Percentiles rank a stretch among this genome's conserved stretches.
These are phyloP conservation scores for Mallotus nudiflorus DNA, from an alignment of 345 rosid species.

Conservation along the genomic window DNA sequence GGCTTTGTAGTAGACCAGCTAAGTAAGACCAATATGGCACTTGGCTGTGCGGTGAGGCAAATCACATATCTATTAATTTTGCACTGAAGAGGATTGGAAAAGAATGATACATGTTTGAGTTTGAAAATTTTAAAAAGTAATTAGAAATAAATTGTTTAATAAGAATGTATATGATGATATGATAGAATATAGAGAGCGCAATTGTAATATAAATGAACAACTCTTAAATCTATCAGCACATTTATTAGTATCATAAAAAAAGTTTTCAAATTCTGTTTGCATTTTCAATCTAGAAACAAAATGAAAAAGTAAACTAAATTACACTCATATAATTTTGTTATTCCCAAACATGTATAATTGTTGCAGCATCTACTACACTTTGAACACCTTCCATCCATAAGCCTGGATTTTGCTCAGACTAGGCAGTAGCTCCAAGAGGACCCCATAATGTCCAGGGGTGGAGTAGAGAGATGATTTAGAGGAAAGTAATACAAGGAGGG, in stretches of 20 bases:
- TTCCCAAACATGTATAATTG: constrained; percentile 79
- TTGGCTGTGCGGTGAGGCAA: background rate
- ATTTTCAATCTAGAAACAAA: constrained; percentile 5
- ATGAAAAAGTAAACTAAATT: constrained; percentile 2
- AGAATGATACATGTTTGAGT: too few species aligned
- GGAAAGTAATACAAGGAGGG: too few species aligned
- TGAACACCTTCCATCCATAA: constrained; percentile 48
- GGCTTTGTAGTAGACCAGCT: constrained; percentile 2
- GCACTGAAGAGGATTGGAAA: background rate
- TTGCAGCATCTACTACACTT: constrained; percentile 60
- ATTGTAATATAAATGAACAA: too few species aligned
- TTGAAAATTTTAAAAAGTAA: background rate
- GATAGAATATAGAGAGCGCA: background rate
- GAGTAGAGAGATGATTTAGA: too few species aligned
- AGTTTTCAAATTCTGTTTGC: background rate
- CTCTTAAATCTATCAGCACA: background rate
- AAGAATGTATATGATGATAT: background rate
- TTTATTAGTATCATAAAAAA: background rate
- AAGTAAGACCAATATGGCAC: background rate
- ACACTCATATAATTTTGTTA: constrained; percentile 73
- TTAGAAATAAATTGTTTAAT: background rate
- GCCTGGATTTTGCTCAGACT: constrained; percentile 44
- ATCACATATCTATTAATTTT: background rate
- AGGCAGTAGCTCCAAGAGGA: constrained; percentile 54
- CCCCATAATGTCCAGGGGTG: constrained; percentile 94